phyloP scores from a whole-genome alignment of 2,329 filamentous ascomycete genomes.

The Ilyonectria mors-panacis region DNA sequence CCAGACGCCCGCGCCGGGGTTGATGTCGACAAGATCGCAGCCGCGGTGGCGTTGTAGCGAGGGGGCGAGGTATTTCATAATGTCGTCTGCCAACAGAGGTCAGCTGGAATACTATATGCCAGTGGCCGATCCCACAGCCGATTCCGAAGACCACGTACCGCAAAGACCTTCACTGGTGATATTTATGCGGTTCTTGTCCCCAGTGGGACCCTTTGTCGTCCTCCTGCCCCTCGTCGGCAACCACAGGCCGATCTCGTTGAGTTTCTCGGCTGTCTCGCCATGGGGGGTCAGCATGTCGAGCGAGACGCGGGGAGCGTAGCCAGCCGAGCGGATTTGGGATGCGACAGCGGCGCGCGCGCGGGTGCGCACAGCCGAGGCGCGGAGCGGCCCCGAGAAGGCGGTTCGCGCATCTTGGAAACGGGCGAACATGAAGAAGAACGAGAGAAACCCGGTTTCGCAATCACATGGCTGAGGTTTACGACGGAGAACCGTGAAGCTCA shows the following conservation, averaged over 20 bases:
- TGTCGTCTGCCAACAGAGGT: constrained; percentile 68
- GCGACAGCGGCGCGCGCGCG: not conserved
- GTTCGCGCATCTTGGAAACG: constrained; percentile 33
- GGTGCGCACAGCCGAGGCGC: not conserved
- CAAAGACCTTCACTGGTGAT: constrained; percentile 67
- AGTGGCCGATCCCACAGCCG: not conserved
- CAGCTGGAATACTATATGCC: not conserved
- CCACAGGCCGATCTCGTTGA: constrained; percentile 50
- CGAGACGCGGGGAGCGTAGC: constrained; percentile 4
- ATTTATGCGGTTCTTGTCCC: constrained; percentile 64
- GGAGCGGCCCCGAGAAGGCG: constrained; percentile 30
- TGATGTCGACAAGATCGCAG: constrained; percentile 89
- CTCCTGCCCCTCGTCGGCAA: constrained; percentile 28
- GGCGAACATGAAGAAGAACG: constrained; percentile 39
- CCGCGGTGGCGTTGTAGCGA: constrained; percentile 79
- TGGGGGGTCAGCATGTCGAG: constrained; percentile 20
- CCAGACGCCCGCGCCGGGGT: constrained; percentile 85
- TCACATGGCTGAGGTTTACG: not conserved
- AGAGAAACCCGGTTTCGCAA: not conserved
- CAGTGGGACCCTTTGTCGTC: constrained; percentile 16
- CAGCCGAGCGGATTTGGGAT: constrained; percentile 15
- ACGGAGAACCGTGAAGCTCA: not conserved
- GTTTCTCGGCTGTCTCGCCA: constrained; percentile 38
- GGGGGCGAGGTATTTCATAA: constrained; percentile 77
- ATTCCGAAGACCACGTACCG: constrained; percentile 51